Conservation (phyloP, 2,329 filamentous ascomycete genomes). For the Pseudomassariella vexata region DNA sequence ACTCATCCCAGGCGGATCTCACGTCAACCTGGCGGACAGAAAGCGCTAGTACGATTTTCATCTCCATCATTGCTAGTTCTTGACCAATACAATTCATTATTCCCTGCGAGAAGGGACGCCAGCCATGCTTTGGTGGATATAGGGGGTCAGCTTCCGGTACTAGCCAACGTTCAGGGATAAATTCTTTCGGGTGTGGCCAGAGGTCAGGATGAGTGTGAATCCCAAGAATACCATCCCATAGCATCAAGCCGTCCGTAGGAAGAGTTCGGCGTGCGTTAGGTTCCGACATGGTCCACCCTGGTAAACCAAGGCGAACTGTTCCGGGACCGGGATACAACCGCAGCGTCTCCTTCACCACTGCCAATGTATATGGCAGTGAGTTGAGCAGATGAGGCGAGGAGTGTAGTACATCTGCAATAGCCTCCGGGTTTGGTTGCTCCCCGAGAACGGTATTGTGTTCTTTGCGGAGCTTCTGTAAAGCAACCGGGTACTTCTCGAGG, state of each 20-base stretch:
- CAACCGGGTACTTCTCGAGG: slow-evolving; percentile 4
- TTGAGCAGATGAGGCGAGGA: neutral
- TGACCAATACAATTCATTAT: slow-evolving; percentile 1
- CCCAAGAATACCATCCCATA: neutral
- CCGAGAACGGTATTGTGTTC: slow-evolving; percentile 1
- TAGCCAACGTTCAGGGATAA: slow-evolving; percentile 1
- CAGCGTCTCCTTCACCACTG: slow-evolving; percentile 2
- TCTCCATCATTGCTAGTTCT: slow-evolving; percentile 1
- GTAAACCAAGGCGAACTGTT: neutral
- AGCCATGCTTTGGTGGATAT: neutral
- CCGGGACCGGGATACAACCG: neutral
- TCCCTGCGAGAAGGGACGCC: neutral
- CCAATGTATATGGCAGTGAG: neutral
- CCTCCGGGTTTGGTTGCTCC: neutral
- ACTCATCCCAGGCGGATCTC: neutral
- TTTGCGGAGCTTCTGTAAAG: neutral
- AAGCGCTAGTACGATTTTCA: neutral
- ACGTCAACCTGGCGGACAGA: neutral
- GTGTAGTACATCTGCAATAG: neutral
- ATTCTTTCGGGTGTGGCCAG: neutral
- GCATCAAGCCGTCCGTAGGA: neutral
- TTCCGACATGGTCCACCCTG: neutral
- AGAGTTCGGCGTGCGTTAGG: neutral
- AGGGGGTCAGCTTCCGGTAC: neutral
- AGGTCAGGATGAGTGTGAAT: neutral